Evolutionary conservation across 176 grass and related monocot species (phyloP), one percentile per base, ranked within the genome.

Genomic region (Cymbopogon citratus): DNA sequence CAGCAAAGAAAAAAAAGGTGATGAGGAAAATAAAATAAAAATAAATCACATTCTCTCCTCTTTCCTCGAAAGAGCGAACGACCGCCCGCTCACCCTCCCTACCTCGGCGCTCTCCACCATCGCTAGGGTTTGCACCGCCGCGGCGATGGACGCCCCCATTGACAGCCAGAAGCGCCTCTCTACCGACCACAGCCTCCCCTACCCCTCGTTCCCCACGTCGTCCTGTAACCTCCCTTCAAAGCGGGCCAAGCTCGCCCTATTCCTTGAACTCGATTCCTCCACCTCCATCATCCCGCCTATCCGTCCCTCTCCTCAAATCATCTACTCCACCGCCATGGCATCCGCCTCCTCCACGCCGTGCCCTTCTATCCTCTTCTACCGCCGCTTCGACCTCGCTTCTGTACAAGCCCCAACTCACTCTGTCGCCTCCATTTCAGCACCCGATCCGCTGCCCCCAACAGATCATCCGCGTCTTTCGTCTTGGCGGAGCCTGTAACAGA

Each of bases 91-190:
- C 31, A 13, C 12, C 25, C 54, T 3, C 57, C 36, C 36, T 44
- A 45, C 23, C 69, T 71, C 23, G 25, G 9, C 77, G 62, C 62
- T 28, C 75, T 75, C 49, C 49, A 71, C 83, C 64, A 15, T 4
- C 77, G 76, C 46, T 91, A 91, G 77, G 89, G 89, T 91, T 88
- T 88, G 76, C 63, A 52, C 45, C 9, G 14, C 43, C 84, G 70
- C 9, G 80, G 68, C 64, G 73, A 94, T 91, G 92, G 92, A 89
- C 63, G 92, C 92, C 78, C 89, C 89, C 70, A 89, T 89, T 45
- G 92, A 94, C 77, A 94, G 75, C 83, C 92, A 89, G 73, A 94
- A 94, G 92, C 92, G 92, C 63, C 84, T 86, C 69, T 81, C 87
- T 46, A 74, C 74, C 40, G 84, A 91, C 63, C 84, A 91, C 57